A percentile compares a stretch with the other conserved stretches of the same genome.
Conservation (phyloP, 2,329 filamentous ascomycete species). For the Cordyceps cicadae region DNA sequence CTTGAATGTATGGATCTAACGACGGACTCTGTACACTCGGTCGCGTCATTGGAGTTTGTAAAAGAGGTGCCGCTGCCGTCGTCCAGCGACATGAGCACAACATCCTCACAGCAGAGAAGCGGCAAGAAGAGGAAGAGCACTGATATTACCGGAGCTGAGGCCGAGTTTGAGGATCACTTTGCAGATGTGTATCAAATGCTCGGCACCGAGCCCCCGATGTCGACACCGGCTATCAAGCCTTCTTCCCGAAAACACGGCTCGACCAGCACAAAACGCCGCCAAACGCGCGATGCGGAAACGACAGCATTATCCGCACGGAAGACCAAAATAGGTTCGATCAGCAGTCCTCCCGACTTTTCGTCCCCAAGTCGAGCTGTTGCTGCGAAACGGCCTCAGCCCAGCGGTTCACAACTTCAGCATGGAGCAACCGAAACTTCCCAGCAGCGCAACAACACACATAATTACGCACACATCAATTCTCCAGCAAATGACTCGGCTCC, state of each 20-base stretch:
- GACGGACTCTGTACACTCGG: slow-evolving; percentile 25
- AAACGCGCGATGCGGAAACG: background rate
- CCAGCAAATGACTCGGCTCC: no score
- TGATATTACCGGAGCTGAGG: slow-evolving; percentile 33
- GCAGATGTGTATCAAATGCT: slow-evolving; percentile 45
- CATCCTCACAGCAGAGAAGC: slow-evolving; percentile 20
- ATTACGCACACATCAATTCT: no score
- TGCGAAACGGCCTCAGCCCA: background rate
- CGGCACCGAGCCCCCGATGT: slow-evolving; percentile 30
- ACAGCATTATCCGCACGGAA: background rate
- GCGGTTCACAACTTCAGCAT: slow-evolving; percentile 3
- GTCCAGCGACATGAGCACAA: background rate
- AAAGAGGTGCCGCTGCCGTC: slow-evolving; percentile 27
- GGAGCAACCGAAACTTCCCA: slow-evolving; percentile 14
- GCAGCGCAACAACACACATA: background rate
- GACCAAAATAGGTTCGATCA: background rate
- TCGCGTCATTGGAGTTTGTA: slow-evolving; percentile 28
- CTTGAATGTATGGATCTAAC: slow-evolving; percentile 35
- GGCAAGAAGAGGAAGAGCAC: slow-evolving; percentile 46
- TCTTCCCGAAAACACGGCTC: background rate
- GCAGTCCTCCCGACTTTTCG: slow-evolving; percentile 3
- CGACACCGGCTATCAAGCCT: slow-evolving; percentile 23
- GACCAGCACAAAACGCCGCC: slow-evolving; percentile 5
- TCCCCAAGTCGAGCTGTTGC: slow-evolving; percentile 6
- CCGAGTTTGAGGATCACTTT: slow-evolving; percentile 37